A percentile compares a stretch with the other conserved stretches of the same genome.
phyloP scores from a whole-genome alignment of 805 yeast genomes.

The Blastobotrys attinorum region DNA sequence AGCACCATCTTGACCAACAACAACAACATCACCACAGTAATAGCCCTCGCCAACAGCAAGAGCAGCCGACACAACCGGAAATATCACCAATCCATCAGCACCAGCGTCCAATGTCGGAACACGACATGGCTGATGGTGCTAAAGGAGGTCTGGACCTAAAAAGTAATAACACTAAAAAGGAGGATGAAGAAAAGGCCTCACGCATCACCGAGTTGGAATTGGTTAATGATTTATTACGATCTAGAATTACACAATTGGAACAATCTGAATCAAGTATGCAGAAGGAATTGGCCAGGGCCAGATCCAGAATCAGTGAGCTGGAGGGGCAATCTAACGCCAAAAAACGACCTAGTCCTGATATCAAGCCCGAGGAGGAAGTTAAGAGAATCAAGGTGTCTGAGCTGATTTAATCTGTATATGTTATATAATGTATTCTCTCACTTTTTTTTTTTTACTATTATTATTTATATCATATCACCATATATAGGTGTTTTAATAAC shows the following conservation, averaged over 20 bases:
- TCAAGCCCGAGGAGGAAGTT: conserved; percentile 2
- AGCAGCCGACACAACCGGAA: conserved; percentile 5
- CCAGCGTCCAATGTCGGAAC: conserved; percentile 15
- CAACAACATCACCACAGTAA: conserved; percentile 16
- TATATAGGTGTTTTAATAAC: no score
- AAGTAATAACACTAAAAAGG: conserved; percentile 4
- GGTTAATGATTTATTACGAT: conserved; percentile 59
- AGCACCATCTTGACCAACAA: conserved; percentile 18
- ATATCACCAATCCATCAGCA: conserved; percentile 1
- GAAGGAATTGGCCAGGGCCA: conserved; percentile 1
- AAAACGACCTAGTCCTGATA: not conserved
- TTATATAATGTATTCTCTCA: no score
- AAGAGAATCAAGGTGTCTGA: conserved; percentile 18
- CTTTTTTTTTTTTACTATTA: no score
- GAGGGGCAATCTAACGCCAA: not conserved
- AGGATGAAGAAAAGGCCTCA: not conserved
- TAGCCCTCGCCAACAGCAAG: conserved; percentile 1
- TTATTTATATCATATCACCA: no score
- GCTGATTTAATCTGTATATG: conserved; percentile 6
- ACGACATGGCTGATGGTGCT: conserved; percentile 14
- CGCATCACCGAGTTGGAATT: conserved; percentile 73
- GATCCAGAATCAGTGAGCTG: not conserved
- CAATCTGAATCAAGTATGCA: conserved; percentile 29
- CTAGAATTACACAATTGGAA: conserved; percentile 72
- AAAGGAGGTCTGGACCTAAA: conserved; percentile 7